Evolutionary conservation across 768 basidiomycete genomes (phyloP).

Genomic region (Naganishia vishniacii): DNA sequence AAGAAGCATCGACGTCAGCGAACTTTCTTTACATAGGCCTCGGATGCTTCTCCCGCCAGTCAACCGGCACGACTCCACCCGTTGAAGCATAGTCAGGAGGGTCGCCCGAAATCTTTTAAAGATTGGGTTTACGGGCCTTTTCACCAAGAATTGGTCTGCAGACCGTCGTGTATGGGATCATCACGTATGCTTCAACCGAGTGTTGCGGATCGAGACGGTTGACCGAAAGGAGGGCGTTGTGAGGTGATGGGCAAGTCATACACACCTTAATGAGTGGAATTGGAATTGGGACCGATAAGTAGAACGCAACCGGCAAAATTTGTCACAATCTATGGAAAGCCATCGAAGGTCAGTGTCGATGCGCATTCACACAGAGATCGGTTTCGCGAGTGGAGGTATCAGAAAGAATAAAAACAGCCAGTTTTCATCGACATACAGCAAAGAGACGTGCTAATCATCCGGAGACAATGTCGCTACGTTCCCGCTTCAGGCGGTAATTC

Average conservation of each 20-base stretch:
- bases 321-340: too few relatives aligned
- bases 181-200: slow-evolving; percentile 14
- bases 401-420: slow-evolving; percentile 29
- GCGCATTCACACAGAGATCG: background rate
- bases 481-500: slow-evolving; percentile 24
- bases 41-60: too few relatives aligned
- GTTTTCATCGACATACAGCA: slow-evolving; percentile 25
- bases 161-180: slow-evolving; percentile 30
- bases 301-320: too few relatives aligned
- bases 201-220: background rate
- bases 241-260: background rate
- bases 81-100: slow-evolving; percentile 21
- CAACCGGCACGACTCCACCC: background rate
- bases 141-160: slow-evolving; percentile 27
- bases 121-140: slow-evolving; percentile 26
- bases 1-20: too few relatives aligned
- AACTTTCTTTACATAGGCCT: too few relatives aligned
- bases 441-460: slow-evolving; percentile 22
- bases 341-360: background rate
- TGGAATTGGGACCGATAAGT: too few relatives aligned
- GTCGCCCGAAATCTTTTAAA: slow-evolving; percentile 26
- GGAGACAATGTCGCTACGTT: slow-evolving; percentile 22
- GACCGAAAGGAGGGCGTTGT: too few relatives aligned
- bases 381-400: background rate
- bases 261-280: background rate